Evolutionary conservation across 345 rosid genomes (phyloP), one percentile per base, ranked within the genome.

Genomic region (Camelina sativa): DNA sequence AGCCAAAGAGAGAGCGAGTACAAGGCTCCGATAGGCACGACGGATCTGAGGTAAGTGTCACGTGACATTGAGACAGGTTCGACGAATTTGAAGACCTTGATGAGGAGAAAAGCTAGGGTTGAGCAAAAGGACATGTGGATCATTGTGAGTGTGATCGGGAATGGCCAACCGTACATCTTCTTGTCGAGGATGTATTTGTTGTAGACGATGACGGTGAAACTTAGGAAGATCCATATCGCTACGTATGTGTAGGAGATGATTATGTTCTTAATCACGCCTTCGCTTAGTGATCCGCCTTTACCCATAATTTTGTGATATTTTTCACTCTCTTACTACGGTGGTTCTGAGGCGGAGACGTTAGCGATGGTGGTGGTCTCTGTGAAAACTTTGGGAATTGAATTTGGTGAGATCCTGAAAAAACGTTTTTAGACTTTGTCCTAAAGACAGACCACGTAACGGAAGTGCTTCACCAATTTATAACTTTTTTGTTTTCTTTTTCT

Each of bases 61-160:
- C 90, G 87, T 1, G 97, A 87, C 95, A 93, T 93, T 51, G 96
- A 58, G 22, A 93, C 98, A 0, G 98, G 98, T 58, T 93, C 98
- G n/a, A 93, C 97, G 38, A 91, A 66, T 72, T 87, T 89, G 85
- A 93, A 85, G 80, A 93, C 91, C 54, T 93, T 93, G 87, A 93
- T 85, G 76, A 91, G 86, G 79, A 91, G 86, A 80, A 89, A 78
- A 44, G 97, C 98, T 17, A 93, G 86, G 35, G 93, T 65, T 65
- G 98, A 82, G 77, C 98, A 93, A 64, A 93, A 93, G 62, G 96
- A 87, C 98, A 93, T 93, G 85, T 93, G 98, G 85, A 93, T 93
- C 93, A 93, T 89, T 58, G 98, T 93, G 28, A 93, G 98, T 4
- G 98, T 89, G 82, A 93, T 85, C 6, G 98, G 98, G 76, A 83